Percentiles rank a stretch among this genome's conserved stretches.
Evolutionary conservation across 805 yeast species (phyloP).

Genomic region (Maudiozyma serrabonitensis): DNA sequence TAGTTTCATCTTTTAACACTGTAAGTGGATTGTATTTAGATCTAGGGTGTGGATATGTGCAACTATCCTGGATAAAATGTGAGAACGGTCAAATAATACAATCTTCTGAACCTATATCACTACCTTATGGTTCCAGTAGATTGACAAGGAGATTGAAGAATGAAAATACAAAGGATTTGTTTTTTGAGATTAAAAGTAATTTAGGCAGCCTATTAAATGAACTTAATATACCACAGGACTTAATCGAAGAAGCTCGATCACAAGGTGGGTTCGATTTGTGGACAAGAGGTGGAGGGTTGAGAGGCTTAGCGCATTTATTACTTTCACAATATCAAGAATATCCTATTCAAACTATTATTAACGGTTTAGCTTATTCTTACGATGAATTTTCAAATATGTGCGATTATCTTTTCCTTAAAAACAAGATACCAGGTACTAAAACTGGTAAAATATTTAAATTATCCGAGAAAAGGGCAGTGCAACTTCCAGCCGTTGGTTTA

Average conservation of each 20-base stretch:
- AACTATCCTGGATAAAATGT: conserved; percentile 59
- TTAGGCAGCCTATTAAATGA: conserved; percentile 41
- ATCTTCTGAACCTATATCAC: conserved; percentile 48
- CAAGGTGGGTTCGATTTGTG: conserved; percentile 56
- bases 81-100: conserved; percentile 44
- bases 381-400: conserved; percentile 42
- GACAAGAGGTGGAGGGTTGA: conserved; percentile 66
- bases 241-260: conserved; percentile 40
- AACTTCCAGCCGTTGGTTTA: conserved; percentile 61
- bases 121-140: conserved; percentile 71
- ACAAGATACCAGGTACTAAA: conserved; percentile 35
- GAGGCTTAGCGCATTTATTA: conserved; percentile 58
- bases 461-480: conserved; percentile 54
- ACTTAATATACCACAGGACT: conserved; percentile 43
- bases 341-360: conserved; percentile 61
- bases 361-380: conserved; percentile 54
- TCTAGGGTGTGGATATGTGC: conserved; percentile 63
- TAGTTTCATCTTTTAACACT: conserved; percentile 60
- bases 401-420: conserved; percentile 42
- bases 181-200: conserved; percentile 39
- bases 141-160: conserved; percentile 43
- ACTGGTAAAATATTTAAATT: conserved; percentile 46
- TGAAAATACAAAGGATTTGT: conserved; percentile 42
- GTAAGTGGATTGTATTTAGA: conserved; percentile 64
- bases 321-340: conserved; percentile 44